These are phyloP conservation scores for Aspergillus fumigatiaffinis DNA, from an alignment of 2,329 filamentous ascomycete species.

Conservation along the genomic window DNA sequence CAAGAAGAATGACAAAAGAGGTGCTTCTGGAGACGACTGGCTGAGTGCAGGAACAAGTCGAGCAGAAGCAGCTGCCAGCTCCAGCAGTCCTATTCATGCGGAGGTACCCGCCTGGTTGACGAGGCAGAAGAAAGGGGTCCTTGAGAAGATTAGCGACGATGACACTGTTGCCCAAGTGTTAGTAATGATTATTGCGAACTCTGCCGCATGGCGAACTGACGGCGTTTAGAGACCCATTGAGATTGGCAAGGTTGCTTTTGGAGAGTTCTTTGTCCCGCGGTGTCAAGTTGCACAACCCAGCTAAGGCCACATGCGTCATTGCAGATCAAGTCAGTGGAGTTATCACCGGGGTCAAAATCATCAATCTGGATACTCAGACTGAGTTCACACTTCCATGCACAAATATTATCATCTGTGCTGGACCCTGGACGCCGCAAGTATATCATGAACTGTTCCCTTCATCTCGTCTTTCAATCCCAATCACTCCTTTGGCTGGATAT, in stretches of 20 bases:
- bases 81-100: conserved; percentile 31
- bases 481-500: conserved; percentile 65
- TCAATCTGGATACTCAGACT: conserved; percentile 32
- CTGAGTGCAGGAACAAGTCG: conserved; percentile 61
- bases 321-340: conserved; percentile 47
- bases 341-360: conserved; percentile 52
- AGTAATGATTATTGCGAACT: conserved; percentile 24
- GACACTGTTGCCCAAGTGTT: conserved; percentile 63
- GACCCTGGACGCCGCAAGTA: conserved; percentile 67
- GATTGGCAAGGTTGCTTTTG: conserved; percentile 64
- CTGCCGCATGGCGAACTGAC: not conserved
- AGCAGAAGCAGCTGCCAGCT: conserved; percentile 47
- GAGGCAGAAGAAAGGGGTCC: conserved; percentile 49
- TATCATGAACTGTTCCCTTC: conserved; percentile 61
- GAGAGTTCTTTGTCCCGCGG: conserved; percentile 54
- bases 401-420: conserved; percentile 63
- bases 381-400: conserved; percentile 53
- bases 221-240: conserved; percentile 57
- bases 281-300: conserved; percentile 64
- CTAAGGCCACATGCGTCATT: conserved; percentile 51
- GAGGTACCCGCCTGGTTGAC: conserved; percentile 57
- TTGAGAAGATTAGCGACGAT: conserved; percentile 61
- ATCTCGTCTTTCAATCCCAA: conserved; percentile 51
- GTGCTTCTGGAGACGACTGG: conserved; percentile 60
- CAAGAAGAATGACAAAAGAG: conserved; percentile 34